Percentiles rank a stretch among this genome's conserved stretches.
These are phyloP conservation scores for Diaporthe sp. DNA, from an alignment of 2,329 filamentous ascomycete genomes.

Conservation along the genomic window DNA sequence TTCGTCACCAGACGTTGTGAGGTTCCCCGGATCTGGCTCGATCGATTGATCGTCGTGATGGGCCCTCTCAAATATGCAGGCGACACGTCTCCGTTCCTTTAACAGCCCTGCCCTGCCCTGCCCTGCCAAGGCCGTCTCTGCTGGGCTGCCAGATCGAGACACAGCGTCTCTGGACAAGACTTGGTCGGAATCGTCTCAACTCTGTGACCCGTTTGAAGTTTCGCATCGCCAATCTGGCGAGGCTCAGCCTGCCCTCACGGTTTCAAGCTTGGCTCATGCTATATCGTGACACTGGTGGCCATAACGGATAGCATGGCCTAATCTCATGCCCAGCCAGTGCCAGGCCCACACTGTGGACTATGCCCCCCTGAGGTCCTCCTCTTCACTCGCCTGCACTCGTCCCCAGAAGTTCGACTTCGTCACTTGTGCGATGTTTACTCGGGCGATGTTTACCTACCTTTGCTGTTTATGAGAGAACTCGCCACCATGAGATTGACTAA, in stretches of 20 bases:
- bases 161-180: neutral
- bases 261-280: conserved; percentile 26
- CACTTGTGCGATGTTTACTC: neutral
- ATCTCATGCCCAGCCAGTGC: neutral
- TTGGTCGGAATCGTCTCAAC: conserved; percentile 17
- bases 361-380: neutral
- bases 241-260: neutral
- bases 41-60: neutral
- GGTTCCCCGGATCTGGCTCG: neutral
- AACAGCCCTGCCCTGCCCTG: neutral
- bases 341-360: neutral
- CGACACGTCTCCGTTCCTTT: neutral
- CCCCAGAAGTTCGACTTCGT: neutral
- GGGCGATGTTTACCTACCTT: neutral
- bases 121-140: neutral
- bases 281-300: neutral
- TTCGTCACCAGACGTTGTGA: neutral
- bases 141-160: neutral
- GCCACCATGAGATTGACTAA: neutral
- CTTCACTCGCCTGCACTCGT: neutral
- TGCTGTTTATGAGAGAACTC: neutral
- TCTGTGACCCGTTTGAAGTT: conserved; percentile 33
- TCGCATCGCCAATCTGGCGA: conserved; percentile 15
- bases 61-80: neutral
- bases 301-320: neutral